phyloP scores from a whole-genome alignment of 805 yeast species.

The Spathaspora sp. region DNA sequence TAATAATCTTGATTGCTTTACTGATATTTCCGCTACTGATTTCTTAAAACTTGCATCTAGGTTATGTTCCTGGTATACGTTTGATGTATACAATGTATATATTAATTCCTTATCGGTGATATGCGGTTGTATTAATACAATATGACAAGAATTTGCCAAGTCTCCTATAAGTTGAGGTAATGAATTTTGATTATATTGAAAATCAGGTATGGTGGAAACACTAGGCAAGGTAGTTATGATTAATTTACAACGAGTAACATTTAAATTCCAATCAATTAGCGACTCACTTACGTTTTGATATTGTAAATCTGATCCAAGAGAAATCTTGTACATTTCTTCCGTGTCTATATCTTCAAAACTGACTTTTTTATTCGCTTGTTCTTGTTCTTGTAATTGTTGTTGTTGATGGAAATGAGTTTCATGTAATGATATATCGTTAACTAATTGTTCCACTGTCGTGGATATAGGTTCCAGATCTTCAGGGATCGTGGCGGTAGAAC shows the following conservation, averaged over 20 bases:
- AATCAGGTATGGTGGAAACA: conserved; percentile 34
- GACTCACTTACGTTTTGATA: conserved; percentile 39
- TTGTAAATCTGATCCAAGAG: conserved; percentile 36
- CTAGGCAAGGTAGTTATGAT: conserved; percentile 37
- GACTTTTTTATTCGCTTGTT: conserved; percentile 4
- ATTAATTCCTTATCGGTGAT: conserved; percentile 42
- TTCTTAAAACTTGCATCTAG: conserved; percentile 41
- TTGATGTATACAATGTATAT: conserved; percentile 36
- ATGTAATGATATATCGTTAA: conserved; percentile 38
- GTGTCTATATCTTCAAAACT: conserved; percentile 14
- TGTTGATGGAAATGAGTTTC: conserved; percentile 25
- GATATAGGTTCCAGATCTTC: conserved; percentile 41
- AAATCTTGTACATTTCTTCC: conserved; percentile 31
- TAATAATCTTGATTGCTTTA: conserved; percentile 41
- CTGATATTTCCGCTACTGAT: conserved; percentile 48
- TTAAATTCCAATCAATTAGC: conserved; percentile 50
- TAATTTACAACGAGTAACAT: conserved; percentile 46
- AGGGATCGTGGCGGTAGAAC: conserved; percentile 42
- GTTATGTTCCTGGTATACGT: conserved; percentile 47
- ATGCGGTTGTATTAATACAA: conserved; percentile 36
- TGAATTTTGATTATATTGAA: conserved; percentile 26
- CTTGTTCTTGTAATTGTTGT: not conserved
- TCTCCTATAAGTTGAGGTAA: conserved; percentile 41
- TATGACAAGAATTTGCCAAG: conserved; percentile 37
- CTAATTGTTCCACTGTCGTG: conserved; percentile 41